Conservation (phyloP, 2,329 filamentous ascomycete species). For the Xylaria polymorpha region DNA sequence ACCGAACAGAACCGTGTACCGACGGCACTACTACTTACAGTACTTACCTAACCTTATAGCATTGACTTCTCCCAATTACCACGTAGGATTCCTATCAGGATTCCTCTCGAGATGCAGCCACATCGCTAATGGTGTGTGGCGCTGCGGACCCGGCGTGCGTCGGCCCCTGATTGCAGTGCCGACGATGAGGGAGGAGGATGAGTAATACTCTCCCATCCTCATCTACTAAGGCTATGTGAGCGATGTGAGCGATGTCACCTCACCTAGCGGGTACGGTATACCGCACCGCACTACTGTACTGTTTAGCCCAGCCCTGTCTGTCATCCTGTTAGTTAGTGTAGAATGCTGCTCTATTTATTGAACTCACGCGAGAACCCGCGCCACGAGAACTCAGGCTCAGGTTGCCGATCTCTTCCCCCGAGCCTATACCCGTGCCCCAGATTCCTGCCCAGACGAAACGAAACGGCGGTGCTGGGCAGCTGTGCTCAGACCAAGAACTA, state of each 20-base stretch:
- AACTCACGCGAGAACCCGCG: background rate
- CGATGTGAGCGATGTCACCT: background rate
- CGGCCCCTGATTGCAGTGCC: background rate
- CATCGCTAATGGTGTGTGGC: constrained; percentile 3
- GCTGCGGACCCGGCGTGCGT: constrained; percentile 10
- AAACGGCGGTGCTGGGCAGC: background rate
- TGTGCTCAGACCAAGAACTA: background rate
- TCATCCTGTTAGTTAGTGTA: constrained; percentile 13
- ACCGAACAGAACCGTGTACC: background rate
- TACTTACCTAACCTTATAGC: background rate
- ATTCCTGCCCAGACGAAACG: background rate
- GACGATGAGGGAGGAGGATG: constrained; percentile 9
- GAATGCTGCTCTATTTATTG: constrained; percentile 15
- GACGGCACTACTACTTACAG: too few relatives aligned
- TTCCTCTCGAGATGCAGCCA: background rate
- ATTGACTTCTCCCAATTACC: background rate
- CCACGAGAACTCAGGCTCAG: background rate
- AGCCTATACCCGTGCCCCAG: background rate
- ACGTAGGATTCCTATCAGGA: background rate
- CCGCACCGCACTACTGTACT: background rate
- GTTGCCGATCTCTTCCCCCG: constrained; percentile 1
- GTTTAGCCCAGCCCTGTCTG: constrained; percentile 21
- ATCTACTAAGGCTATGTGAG: background rate
- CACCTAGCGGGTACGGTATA: background rate
- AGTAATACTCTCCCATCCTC: constrained; percentile 11